Percentiles rank a stretch among this genome's conserved stretches.
phyloP scores from a whole-genome alignment of 2,329 filamentous ascomycete genomes.

The Alternaria rosae region DNA sequence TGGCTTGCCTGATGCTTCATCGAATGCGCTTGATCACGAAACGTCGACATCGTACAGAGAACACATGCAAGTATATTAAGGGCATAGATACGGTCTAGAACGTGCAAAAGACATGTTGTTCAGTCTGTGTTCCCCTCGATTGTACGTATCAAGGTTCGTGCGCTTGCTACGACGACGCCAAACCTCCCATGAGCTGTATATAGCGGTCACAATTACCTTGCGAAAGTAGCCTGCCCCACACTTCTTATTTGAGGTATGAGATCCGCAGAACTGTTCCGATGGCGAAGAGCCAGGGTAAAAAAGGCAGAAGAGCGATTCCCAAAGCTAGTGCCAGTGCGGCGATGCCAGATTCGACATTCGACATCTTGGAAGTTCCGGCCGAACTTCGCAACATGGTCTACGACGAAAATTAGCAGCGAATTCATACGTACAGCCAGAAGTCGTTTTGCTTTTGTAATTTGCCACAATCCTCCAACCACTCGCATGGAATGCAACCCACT shows the following conservation, averaged over 20 bases:
- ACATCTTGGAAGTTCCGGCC: too few species aligned
- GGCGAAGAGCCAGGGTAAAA: too few species aligned
- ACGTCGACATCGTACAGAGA: neutral
- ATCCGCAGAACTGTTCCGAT: too few species aligned
- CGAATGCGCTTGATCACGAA: neutral
- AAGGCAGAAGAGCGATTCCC: too few species aligned
- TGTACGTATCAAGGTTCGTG: neutral
- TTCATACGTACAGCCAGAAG: neutral
- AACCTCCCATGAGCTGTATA: neutral
- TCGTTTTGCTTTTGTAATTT: neutral
- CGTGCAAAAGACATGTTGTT: rapidly evolving
- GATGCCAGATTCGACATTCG: too few species aligned
- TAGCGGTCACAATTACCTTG: neutral
- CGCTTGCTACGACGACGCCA: neutral
- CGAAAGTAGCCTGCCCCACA: neutral
- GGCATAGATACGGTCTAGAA: rapidly evolving
- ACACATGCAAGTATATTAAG: neutral
- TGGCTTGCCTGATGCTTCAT: neutral
- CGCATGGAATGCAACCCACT: neutral
- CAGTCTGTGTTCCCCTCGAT: neutral
- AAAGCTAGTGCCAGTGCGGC: too few species aligned
- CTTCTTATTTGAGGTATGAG: too few species aligned
- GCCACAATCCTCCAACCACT: neutral
- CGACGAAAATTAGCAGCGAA: neutral
- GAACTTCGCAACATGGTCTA: too few species aligned